Evolutionary conservation across 768 basidiomycete genomes (phyloP), one percentile per base, ranked within the genome.

Genomic region (Wakefieldia striispora): DNA sequence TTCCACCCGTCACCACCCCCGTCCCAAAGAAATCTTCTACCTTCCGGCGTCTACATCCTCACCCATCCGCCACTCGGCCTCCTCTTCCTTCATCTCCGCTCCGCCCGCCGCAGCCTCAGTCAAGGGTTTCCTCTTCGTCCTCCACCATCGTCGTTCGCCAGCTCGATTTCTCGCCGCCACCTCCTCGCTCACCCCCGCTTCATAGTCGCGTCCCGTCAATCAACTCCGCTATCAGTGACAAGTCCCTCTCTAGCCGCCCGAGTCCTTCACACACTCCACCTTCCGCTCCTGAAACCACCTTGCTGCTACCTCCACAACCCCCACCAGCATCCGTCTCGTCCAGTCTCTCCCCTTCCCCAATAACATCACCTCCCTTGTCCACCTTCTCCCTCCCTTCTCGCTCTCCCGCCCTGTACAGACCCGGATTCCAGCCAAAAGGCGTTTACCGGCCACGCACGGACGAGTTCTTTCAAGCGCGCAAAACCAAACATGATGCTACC

Each of bases 361-460:
- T 60, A 31, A 34, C 54, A n/a, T 62, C 68, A 20, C 56, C 67
- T 19, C 52, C 61, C 39, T 27, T 17, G 1, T 58, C 57, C 11
- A 54, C 46, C 20, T 62, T 61, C 9, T 55, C 69, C 8, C 63
- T 60, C 33, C 64, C 64, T 4, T 43, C 57, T 14, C 66, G 60
- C 43, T 53, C 65, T 42, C 60, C 69, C 5, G 82, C 85, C 1
- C 88, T 86, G 2, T 98, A 98, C 64, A 83, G 86, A 40, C 84
- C 91, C 3, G 92, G 93, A 1, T 99, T 97, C 64, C 95, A 99
- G 65, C 95, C 95, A 6, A 87, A 79, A 59, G 95, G 95, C 5
- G 81, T 93, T 5, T 86, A 82, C 63, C 73, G 84, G 12, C 83
- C 78, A 6, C 80, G 87, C 33, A 97, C 94, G 7, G 92, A 91